These are phyloP conservation scores for Microsporum ferrugineum DNA, from an alignment of 2,329 filamentous ascomycete species.

Conservation along the genomic window DNA sequence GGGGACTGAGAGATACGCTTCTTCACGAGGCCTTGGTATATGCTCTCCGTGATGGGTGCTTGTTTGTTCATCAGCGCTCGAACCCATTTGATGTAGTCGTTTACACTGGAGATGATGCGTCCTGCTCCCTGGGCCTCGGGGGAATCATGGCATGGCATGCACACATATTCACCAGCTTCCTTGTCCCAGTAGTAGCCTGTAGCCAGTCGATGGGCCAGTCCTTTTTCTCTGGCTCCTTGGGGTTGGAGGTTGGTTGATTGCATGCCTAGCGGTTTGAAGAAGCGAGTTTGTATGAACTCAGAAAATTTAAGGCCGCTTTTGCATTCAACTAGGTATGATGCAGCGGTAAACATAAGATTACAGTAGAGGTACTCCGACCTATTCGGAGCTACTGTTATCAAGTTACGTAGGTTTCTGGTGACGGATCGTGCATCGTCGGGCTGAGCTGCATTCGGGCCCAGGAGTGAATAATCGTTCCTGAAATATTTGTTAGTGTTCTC, in stretches of 20 bases:
- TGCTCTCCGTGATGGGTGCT: slow-evolving; percentile 16
- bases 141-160: slow-evolving; percentile 18
- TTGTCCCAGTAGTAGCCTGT: slow-evolving; percentile 35
- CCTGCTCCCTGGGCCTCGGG: slow-evolving; percentile 35
- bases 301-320: not conserved
- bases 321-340: not conserved
- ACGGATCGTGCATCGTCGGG: not conserved
- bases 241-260: not conserved
- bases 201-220: slow-evolving; percentile 27
- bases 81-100: slow-evolving; percentile 24
- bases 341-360: not conserved
- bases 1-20: slow-evolving; percentile 18
- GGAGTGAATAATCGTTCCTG: not conserved
- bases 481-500: not conserved
- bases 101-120: slow-evolving; percentile 27
- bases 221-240: slow-evolving; percentile 6
- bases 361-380: not conserved
- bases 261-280: not conserved
- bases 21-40: slow-evolving; percentile 18
- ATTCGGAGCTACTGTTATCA: not conserved
- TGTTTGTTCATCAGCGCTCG: slow-evolving; percentile 22
- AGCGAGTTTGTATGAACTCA: not conserved
- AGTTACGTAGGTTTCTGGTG: not conserved
- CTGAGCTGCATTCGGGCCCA: not conserved
- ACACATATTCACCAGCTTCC: slow-evolving; percentile 12